These are phyloP conservation scores for Stylonectria norvegica DNA, from an alignment of 2,329 filamentous ascomycete species.

Conservation along the genomic window DNA sequence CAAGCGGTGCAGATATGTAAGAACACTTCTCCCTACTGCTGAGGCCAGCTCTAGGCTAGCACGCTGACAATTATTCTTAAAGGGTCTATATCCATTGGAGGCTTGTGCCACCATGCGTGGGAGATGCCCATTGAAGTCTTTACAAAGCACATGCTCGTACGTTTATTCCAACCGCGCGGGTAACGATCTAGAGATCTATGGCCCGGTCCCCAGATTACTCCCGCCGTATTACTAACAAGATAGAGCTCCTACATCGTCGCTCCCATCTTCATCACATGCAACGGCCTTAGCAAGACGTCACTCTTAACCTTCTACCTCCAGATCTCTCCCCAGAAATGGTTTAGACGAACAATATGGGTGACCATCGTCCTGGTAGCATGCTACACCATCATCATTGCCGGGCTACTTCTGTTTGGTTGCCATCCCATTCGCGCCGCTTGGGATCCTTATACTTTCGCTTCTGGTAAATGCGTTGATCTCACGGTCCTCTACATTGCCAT, in stretches of 20 bases:
- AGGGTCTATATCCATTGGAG: slow-evolving; percentile 26
- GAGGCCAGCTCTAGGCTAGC: neutral
- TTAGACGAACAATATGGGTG: slow-evolving; percentile 24
- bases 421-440: slow-evolving; percentile 16
- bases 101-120: slow-evolving; percentile 26
- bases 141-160: slow-evolving; percentile 19
- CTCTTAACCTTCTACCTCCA: slow-evolving; percentile 35
- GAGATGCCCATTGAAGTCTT: slow-evolving; percentile 23
- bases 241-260: slow-evolving; percentile 27
- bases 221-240: neutral
- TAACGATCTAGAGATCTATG: neutral
- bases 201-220: neutral
- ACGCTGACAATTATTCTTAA: neutral
- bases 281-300: slow-evolving; percentile 34
- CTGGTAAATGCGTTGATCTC: slow-evolving; percentile 39
- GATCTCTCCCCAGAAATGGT: slow-evolving; percentile 31
- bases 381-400: slow-evolving; percentile 26
- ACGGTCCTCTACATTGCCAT: slow-evolving; percentile 46
- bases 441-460: slow-evolving; percentile 21
- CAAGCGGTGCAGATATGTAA: slow-evolving; percentile 24
- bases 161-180: neutral
- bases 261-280: slow-evolving; percentile 31
- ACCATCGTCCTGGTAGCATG: slow-evolving; percentile 26
- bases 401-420: slow-evolving; percentile 19
- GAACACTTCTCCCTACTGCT: neutral